Evolutionary conservation across 768 basidiomycete species (phyloP), one percentile per base, ranked within the genome.

Genomic region (Xanthoconium purpureum): DNA sequence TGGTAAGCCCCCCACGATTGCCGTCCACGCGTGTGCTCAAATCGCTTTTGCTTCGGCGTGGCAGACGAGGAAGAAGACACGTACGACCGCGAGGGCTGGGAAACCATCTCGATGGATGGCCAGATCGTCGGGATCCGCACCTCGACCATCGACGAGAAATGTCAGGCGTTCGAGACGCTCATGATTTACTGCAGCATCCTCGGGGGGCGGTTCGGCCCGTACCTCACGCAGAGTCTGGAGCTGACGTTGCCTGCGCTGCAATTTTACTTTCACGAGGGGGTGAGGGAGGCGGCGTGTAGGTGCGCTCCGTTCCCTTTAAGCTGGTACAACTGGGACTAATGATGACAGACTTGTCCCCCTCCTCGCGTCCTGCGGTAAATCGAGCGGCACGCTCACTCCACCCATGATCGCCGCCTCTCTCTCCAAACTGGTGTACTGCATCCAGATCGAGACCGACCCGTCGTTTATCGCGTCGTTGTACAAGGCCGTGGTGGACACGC

Each of bases 201-300:
- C 0, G 81, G 82, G 0, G 73, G 79, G 1, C 75, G 78, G 3
- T 91, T 91, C 62, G 84, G 83, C 1, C 89, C 89, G 0, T 93
- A 89, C 63, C 73, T 93, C 3, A 67, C 82, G 28, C 88, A 88
- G 63, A 81, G 79, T 11, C 75, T 94, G 5, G 87, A 89, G 63
- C 80, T 92, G 4, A 80, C 87, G 3, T 72, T 93, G 2, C 89
- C 88, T 0, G 83, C 82, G 2, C 65, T 94, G 45, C 73, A 80
- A 42, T 93, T 91, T 64, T 88, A 85, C 66, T 91, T 91, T 72
- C 90, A 93, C 60, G 91, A 93, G 52, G 89, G 91, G 1, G 91
- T 94, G 0, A 69, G 90, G 20, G 91, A 93, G 66, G 88, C 88
- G 0, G 69, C 84, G 78, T 66, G 85, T 85, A 0, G 90, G 90